A percentile compares a stretch with the other conserved stretches of the same genome.
Evolutionary conservation across 179 eudicot species (phyloP).

Genomic region (Nepenthes alata): DNA sequence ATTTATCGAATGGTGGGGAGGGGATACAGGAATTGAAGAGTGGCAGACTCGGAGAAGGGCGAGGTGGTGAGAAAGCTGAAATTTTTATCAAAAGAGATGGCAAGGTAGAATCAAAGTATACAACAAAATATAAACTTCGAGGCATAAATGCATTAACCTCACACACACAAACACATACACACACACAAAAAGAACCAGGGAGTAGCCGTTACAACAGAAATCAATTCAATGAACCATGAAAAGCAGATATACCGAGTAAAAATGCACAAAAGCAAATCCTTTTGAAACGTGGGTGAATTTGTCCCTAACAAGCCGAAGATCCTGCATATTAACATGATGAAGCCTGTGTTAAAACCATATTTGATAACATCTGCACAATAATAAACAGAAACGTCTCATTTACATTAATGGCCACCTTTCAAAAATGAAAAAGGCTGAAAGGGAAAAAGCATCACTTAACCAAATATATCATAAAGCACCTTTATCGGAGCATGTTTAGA

Average conservation of each 20-base stretch:
- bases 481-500: conserved; percentile 98
- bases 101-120: too few species aligned
- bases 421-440: neutral
- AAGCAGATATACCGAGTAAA: conserved; percentile 57
- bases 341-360: conserved; percentile 3
- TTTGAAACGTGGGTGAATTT: conserved; percentile 94
- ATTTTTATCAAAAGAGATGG: too few species aligned
- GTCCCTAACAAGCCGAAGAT: conserved; percentile 96
- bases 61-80: too few species aligned
- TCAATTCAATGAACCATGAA: neutral
- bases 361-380: conserved; percentile 1
- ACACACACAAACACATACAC: too few species aligned
- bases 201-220: too few species aligned
- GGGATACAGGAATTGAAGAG: too few species aligned
- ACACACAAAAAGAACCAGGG: too few species aligned
- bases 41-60: too few species aligned
- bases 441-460: neutral
- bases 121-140: too few species aligned
- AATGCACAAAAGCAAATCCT: conserved; percentile 94
- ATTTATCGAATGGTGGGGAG: too few species aligned
- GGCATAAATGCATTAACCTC: too few species aligned
- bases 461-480: conserved; percentile 28
- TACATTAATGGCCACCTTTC: neutral
- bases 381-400: neutral
- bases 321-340: conserved; percentile 41